These are phyloP conservation scores for Metschnikowia colocasiae DNA, from an alignment of 805 yeast species.

Conservation along the genomic window DNA sequence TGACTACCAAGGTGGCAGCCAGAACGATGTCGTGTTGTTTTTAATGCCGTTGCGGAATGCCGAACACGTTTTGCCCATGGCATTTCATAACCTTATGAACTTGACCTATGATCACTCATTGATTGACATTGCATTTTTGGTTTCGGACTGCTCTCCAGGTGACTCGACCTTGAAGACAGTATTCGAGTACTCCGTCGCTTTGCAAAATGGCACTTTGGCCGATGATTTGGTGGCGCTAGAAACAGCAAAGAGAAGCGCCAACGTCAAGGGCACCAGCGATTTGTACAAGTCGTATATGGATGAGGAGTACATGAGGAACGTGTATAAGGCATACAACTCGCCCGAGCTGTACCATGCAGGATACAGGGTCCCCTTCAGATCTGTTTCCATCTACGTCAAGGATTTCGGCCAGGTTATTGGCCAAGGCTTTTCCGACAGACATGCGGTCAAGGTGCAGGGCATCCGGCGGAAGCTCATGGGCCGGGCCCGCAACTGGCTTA, in stretches of 20 bases:
- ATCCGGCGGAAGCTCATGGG: conserved; percentile 83
- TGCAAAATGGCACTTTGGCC: conserved; percentile 67
- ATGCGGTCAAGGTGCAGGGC: conserved; percentile 82
- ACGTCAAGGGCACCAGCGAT: conserved; percentile 54
- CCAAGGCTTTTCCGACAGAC: conserved; percentile 79
- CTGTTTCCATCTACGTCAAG: conserved; percentile 74
- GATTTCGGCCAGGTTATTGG: conserved; percentile 84
- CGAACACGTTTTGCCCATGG: conserved; percentile 69
- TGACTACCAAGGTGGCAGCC: conserved; percentile 50
- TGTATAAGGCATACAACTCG: conserved; percentile 56
- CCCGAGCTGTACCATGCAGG: conserved; percentile 56
- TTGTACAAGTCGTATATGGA: conserved; percentile 71
- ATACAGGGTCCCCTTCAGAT: conserved; percentile 67
- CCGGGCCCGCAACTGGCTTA: conserved; percentile 80
- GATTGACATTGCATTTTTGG: conserved; percentile 76
- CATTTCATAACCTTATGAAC: conserved; percentile 83
- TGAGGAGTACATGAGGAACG: conserved; percentile 51
- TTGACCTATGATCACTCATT: conserved; percentile 77
- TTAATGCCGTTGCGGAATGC: conserved; percentile 80
- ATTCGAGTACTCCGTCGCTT: conserved; percentile 58
- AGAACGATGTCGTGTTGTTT: conserved; percentile 57
- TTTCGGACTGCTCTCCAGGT: conserved; percentile 69
- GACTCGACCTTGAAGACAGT: conserved; percentile 66
- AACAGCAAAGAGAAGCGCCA: conserved; percentile 26
- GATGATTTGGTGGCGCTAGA: conserved; percentile 45